Evolutionary conservation across 2,329 filamentous ascomycete species (phyloP).

Genomic region (Xylaria multiplex): DNA sequence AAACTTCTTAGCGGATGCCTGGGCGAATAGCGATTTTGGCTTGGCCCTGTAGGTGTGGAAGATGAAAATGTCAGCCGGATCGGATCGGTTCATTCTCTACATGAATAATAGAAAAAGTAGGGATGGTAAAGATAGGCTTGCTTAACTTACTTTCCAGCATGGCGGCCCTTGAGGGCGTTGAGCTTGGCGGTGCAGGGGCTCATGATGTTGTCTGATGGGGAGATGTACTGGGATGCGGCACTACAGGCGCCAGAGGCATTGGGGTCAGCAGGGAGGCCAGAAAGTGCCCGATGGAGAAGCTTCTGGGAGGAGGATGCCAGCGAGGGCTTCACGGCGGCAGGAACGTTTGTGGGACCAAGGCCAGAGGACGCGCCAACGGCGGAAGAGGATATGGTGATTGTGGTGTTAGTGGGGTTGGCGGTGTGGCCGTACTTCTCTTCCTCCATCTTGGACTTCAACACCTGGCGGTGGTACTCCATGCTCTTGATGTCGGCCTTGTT

Average conservation of each 20-base stretch:
- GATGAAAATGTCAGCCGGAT: slow-evolving; percentile 24
- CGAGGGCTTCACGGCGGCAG: slow-evolving; percentile 25
- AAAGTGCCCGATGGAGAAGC: slow-evolving; percentile 36
- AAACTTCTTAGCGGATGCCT: slow-evolving; percentile 72
- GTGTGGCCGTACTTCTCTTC: slow-evolving; percentile 64
- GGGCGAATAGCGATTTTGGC: slow-evolving; percentile 74
- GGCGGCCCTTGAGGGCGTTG: slow-evolving; percentile 81
- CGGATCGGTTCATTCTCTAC: background rate
- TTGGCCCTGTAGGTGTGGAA: slow-evolving; percentile 60
- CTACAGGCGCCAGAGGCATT: slow-evolving; percentile 40
- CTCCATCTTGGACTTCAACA: slow-evolving; percentile 77
- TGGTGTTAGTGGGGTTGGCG: slow-evolving; percentile 17
- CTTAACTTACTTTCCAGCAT: slow-evolving; percentile 75
- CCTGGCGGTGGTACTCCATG: slow-evolving; percentile 82
- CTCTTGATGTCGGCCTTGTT: slow-evolving; percentile 65
- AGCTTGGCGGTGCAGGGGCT: slow-evolving; percentile 87
- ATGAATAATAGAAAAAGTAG: background rate
- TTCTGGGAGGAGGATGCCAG: slow-evolving; percentile 36
- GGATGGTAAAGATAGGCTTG: background rate
- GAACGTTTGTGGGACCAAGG: slow-evolving; percentile 30
- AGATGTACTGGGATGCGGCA: slow-evolving; percentile 71
- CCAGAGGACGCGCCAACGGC: slow-evolving; percentile 29
- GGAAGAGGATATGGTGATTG: slow-evolving; percentile 11
- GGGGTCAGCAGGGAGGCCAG: slow-evolving; percentile 43
- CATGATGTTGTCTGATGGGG: slow-evolving; percentile 89